Percentiles rank a stretch among this genome's conserved stretches.
These are phyloP conservation scores for Wickerhamiella alocasiicola DNA, from an alignment of 805 yeast genomes.

Conservation along the genomic window DNA sequence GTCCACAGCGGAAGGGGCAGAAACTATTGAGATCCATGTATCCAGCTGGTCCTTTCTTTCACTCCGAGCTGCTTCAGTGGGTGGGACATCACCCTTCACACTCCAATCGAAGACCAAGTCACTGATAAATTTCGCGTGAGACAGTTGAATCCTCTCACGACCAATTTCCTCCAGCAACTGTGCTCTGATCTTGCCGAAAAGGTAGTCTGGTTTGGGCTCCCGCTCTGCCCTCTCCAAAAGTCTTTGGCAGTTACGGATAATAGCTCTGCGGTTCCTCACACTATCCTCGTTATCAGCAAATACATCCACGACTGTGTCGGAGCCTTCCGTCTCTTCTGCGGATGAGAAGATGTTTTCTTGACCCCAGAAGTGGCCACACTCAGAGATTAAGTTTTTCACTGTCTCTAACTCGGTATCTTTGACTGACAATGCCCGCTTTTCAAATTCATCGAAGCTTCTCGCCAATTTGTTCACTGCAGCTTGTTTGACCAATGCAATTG, in stretches of 20 bases:
- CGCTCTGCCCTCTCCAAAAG: not conserved
- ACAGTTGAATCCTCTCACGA: not conserved
- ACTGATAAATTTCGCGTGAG: not conserved
- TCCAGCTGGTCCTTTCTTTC: conserved; percentile 1
- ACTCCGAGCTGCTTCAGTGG: not conserved
- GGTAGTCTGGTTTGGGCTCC: not conserved
- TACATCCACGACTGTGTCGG: no score
- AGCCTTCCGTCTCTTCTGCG: no score
- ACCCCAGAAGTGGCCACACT: not conserved
- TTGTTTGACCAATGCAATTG: not conserved
- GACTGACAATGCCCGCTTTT: not conserved
- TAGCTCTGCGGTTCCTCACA: not conserved
- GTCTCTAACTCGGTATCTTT: not conserved
- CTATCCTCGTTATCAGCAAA: not conserved
- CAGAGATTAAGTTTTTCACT: not conserved
- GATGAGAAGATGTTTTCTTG: not conserved
- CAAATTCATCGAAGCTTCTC: no score
- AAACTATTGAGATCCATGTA: not conserved
- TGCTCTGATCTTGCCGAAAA: not conserved
- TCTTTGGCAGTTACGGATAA: not conserved
- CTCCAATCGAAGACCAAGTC: not conserved
- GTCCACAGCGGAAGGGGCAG: not conserved
- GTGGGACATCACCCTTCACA: not conserved
- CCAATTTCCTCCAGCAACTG: not conserved
- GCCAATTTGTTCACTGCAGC: not conserved